Evolutionary conservation across 192 early-diverging fungal genomes (phyloP).

Genomic region (Globomyces pollinis-pini): DNA sequence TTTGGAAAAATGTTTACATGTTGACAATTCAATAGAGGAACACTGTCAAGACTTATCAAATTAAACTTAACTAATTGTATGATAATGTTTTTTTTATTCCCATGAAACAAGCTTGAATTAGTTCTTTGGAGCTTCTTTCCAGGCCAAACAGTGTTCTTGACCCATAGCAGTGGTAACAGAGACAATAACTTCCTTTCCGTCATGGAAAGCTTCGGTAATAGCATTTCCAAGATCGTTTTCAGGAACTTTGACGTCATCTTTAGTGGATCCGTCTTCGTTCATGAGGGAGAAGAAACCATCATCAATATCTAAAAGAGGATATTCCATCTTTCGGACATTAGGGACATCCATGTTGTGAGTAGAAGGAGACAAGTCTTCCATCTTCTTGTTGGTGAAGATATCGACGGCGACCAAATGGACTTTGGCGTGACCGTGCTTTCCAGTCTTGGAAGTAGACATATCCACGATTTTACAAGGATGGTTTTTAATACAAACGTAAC

Average conservation of each 20-base stretch:
- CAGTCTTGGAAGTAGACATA: conserved; percentile 99
- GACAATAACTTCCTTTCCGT: conserved; percentile 76
- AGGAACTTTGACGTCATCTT: conserved; percentile 95
- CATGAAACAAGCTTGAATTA: no score
- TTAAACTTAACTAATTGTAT: no score
- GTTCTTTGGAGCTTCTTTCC: conserved; percentile 67
- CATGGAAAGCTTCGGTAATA: conserved; percentile 65
- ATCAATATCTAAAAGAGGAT: conserved; percentile 75
- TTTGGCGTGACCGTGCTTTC: conserved; percentile 99
- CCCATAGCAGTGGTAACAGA: conserved; percentile 84
- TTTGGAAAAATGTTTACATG: no score
- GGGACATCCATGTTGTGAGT: conserved; percentile 99
- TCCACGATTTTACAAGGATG: conserved; percentile 99
- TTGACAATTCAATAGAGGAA: no score
- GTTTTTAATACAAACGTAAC: conserved; percentile 95
- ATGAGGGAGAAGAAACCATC: conserved; percentile 88
- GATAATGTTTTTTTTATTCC: no score
- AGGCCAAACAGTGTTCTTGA: conserved; percentile 76
- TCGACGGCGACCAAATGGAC: conserved; percentile 89
- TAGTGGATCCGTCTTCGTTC: conserved; percentile 65
- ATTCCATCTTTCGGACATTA: conserved; percentile 82
- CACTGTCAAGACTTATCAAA: no score
- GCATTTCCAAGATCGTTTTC: conserved; percentile 73
- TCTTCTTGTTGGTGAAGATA: conserved; percentile 98
- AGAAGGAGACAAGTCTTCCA: conserved; percentile 98